Conservation (phyloP, 495 filamentous ascomycete genomes). For the Cetradonia linearis region DNA sequence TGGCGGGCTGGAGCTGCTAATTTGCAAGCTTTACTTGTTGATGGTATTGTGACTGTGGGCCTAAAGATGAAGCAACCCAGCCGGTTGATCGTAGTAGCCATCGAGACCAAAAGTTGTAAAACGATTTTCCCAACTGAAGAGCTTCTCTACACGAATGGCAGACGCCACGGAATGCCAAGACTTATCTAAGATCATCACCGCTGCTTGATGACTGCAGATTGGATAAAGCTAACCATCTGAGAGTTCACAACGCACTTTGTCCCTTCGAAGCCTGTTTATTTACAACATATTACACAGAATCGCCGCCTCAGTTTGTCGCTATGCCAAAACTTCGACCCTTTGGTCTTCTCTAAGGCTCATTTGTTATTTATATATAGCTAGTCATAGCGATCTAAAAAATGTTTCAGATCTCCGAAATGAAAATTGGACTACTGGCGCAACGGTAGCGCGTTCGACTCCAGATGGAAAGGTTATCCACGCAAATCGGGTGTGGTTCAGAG, state of each 20-base stretch:
- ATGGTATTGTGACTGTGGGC: constrained; percentile 20
- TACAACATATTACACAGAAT: too few relatives aligned
- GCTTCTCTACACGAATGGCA: too few relatives aligned
- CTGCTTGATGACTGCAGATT: too few relatives aligned
- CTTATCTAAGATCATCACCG: too few relatives aligned
- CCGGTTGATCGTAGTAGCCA: constrained; percentile 25
- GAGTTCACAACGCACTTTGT: too few relatives aligned
- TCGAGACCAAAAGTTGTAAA: neutral
- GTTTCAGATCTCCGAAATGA: neutral
- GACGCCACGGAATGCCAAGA: neutral
- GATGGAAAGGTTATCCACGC: constrained; percentile 39
- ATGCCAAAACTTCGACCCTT: too few relatives aligned
- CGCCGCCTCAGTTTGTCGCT: too few relatives aligned
- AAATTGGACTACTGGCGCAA: constrained; percentile 26
- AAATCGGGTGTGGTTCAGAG: constrained; percentile 26
- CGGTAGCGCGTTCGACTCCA: constrained; percentile 39
- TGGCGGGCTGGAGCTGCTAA: constrained; percentile 27
- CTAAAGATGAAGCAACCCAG: constrained; percentile 26
- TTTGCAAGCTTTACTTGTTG: constrained; percentile 16
- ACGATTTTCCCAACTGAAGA: neutral
- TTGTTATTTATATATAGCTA: too few relatives aligned
- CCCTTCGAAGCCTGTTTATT: too few relatives aligned
- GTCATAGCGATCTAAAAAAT: too few relatives aligned
- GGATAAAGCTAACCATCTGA: too few relatives aligned
- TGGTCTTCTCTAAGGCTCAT: too few relatives aligned